These are phyloP conservation scores for Ilyonectria mors-panacis DNA, from an alignment of 2,329 filamentous ascomycete species.

Conservation along the genomic window DNA sequence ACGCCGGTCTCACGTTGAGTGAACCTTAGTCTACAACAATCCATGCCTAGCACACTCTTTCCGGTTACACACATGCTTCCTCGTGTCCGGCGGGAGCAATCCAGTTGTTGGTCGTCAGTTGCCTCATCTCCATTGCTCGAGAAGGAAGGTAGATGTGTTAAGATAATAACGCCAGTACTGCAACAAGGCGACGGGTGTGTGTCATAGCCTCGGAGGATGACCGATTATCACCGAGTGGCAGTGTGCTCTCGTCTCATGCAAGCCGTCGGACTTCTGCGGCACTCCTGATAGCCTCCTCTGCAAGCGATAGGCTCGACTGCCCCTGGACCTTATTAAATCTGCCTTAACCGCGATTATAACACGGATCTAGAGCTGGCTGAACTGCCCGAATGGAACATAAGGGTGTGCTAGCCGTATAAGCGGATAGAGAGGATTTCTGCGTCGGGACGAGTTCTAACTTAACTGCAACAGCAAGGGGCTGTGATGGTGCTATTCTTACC, in stretches of 20 bases:
- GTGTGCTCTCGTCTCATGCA: neutral
- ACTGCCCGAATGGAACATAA: neutral
- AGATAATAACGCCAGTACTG: too few species aligned
- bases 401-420: neutral
- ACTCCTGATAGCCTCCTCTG: neutral
- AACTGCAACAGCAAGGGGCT: neutral
- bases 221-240: neutral
- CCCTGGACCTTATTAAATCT: neutral
- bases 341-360: neutral
- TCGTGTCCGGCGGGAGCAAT: neutral
- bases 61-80: neutral
- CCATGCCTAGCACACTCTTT: neutral
- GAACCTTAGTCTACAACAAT: conserved; percentile 3
- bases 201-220: neutral
- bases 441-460: neutral
- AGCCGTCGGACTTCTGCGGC: neutral
- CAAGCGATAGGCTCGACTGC: neutral
- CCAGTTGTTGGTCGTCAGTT: conserved; percentile 5
- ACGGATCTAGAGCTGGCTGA: neutral
- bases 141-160: too few species aligned
- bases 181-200: neutral
- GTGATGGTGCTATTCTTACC: neutral
- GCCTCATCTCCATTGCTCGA: too few species aligned
- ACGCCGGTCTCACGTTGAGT: neutral
- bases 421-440: neutral